Conservation (phyloP, 345 rosid genomes). For the Conringia planisiliqua region DNA sequence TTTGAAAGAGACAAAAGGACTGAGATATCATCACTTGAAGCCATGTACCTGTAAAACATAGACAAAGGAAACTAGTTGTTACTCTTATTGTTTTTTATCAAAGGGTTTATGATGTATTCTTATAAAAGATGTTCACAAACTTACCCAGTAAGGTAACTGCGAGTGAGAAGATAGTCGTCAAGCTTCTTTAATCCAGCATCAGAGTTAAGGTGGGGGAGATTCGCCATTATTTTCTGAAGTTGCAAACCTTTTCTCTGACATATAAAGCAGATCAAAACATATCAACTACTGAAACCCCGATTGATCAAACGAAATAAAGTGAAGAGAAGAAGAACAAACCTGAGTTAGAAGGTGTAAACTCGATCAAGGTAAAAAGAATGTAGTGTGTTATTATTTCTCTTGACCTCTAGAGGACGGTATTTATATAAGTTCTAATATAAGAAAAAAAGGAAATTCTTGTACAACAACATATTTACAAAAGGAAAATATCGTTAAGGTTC, state of each 20-base stretch:
- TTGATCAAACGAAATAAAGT: background rate
- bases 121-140: background rate
- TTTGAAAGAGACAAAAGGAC: slow-evolving; percentile 50
- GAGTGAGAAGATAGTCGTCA: slow-evolving; percentile 71
- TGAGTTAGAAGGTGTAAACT: background rate
- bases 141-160: slow-evolving; percentile 73
- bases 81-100: background rate
- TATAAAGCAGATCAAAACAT: background rate
- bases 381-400: background rate
- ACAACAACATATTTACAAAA: too few relatives aligned
- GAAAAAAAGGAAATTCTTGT: background rate
- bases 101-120: background rate
- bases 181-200: slow-evolving; percentile 72
- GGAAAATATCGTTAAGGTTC: too few relatives aligned
- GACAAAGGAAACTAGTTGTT: background rate
- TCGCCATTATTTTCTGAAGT: slow-evolving; percentile 45
- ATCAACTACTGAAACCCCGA: background rate
- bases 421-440: background rate
- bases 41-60: slow-evolving; percentile 51
- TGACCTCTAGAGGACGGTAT: background rate
- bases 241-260: slow-evolving; percentile 2
- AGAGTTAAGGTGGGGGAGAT: slow-evolving; percentile 48
- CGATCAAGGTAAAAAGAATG: background rate
- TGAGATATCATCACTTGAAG: slow-evolving; percentile 73
- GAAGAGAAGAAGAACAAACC: background rate